Base-by-base conservation (phyloP, 176 grass and related monocot genomes). In the Raddia distichophylla region DNA sequence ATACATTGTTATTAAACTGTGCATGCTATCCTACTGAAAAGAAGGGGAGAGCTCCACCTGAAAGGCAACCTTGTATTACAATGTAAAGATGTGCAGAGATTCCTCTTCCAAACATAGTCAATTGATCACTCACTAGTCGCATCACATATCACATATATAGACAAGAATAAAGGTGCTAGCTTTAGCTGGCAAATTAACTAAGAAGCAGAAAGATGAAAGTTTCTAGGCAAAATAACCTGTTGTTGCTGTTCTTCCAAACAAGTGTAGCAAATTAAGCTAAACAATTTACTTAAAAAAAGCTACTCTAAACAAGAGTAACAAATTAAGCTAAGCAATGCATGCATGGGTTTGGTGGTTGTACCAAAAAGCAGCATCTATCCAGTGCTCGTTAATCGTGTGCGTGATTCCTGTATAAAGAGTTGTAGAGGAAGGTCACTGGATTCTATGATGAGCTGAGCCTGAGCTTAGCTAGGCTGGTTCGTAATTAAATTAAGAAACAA, bases 381-480 rank as follows among this genome's bases (percentile, higher is more conserved):
- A 55, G 42, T 12, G 73, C 49, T 47, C 15, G 18, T 15, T 43
- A 18, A 72, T 67, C 51, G 34, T 40, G 45, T 20, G 37, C 53
- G 48, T 10, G 66, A 47, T 40, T 40, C 37, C 4, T 40, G 37
- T 55, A 82, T 89, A 75, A 85, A 89, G 76, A 85, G 81, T 32
- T 71, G 55, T 77, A 69, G 80, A 85, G 45, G 55, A 84, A 85
- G 45, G 55, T 62, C 18, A 45, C 44, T 80, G 63, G 87, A 88
- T 80, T 80, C 69, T 74, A 18, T 48, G 53, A 40, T 40, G 45
- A 74, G 33, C 35, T 54, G 77, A 46, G 49, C 37, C 27, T 27
- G 37, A 40, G 37, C 27, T 27, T 27, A 27, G 27, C 27, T 27
- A 40, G 37, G 37, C 37, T 40, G 37, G 37, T 2, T 40, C 37